Evolutionary conservation across 2,329 filamentous ascomycete genomes (phyloP).

Genomic region (Thyridium curvatum): DNA sequence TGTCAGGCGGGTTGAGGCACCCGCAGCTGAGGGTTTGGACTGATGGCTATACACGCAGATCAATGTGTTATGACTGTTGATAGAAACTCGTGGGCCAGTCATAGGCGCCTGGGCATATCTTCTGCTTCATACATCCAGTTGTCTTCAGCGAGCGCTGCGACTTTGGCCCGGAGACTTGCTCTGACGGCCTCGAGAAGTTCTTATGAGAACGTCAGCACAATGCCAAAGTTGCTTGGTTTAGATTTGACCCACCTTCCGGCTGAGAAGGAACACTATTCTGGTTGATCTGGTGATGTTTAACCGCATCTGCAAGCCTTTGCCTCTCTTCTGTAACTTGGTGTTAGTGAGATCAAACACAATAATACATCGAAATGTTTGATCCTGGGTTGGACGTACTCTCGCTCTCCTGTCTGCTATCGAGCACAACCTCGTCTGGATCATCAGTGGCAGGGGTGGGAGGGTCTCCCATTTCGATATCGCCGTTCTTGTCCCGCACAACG

Average conservation of each 20-base stretch:
- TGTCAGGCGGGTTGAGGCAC: slow-evolving; percentile 38
- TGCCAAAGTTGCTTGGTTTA: too few species aligned
- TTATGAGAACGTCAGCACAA: slow-evolving; percentile 16
- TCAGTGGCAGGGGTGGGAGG: slow-evolving; percentile 46
- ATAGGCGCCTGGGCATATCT: slow-evolving; percentile 36
- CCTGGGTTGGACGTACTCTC: slow-evolving; percentile 42
- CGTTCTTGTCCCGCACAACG: slow-evolving; percentile 56
- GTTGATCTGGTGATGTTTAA: slow-evolving; percentile 54
- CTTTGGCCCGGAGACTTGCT: slow-evolving; percentile 65
- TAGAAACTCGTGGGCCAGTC: slow-evolving; percentile 6
- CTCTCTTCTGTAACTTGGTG: slow-evolving; percentile 41
- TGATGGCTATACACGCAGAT: slow-evolving; percentile 21
- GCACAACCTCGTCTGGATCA: slow-evolving; percentile 46
- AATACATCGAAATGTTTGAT: not conserved
- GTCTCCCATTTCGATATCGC: slow-evolving; percentile 55
- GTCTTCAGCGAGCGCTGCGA: slow-evolving; percentile 70
- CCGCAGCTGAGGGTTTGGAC: slow-evolving; percentile 54
- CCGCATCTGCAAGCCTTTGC: slow-evolving; percentile 53
- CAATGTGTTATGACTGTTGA: not conserved
- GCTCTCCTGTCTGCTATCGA: slow-evolving; percentile 51
- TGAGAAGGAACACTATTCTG: slow-evolving; percentile 52
- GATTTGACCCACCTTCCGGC: slow-evolving; percentile 59
- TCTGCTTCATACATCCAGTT: slow-evolving; percentile 88
- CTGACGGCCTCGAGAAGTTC: slow-evolving; percentile 66
- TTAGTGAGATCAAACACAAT: slow-evolving; percentile 14